Base-by-base conservation (phyloP, 352 stramenopile species). In the Phytophthora cactorum region DNA sequence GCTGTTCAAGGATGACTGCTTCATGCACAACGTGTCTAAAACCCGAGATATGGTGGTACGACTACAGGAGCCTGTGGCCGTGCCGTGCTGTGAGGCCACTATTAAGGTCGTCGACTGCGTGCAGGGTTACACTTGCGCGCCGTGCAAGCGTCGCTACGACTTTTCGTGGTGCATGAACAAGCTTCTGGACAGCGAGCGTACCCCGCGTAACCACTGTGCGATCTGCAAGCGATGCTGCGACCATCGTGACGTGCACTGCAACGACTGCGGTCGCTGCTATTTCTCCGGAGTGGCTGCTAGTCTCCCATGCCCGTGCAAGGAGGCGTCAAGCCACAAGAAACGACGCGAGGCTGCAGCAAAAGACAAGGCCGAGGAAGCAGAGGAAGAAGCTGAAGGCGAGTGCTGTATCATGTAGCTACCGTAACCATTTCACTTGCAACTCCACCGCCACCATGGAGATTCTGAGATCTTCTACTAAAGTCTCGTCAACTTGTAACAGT, bases 21-120 rank as follows among this genome's bases (percentile, higher is more conserved):
- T 95, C 65, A 95, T 95, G 87, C 87, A 95, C 74, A 95, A 95
- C 56, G 81, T 93, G 50, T 90, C 80, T 53, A 93, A 93, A 78
- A 93, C 84, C 34, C 80, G 87, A 54, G 84, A 93, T 78, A 95
- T 95, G 87, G 82, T 91, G 49, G 62, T 73, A 59, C 80, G 86
- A 14, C 74, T 95, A 45, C 80, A 93, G 53, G 87, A 95, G 58
- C 57, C 67, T 14, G 81, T 95, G 46, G 49, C 61, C 6, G 82
- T 93, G 49, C 82, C 87, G 50, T 95, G 87, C 59, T 92, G 84
- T 64, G 52, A 71, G 22, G 41, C 72, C 17, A 69, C 58, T 6
- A 80, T 93, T 71, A 84, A 88, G 61, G 83, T 95, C 32, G 75
- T 92, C 38, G 71, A 90, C 52, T 95, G 87, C 57, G 79, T 95